Evolutionary conservation across 176 grass and related monocot genomes (phyloP).

Genomic region (Carex littledalei): DNA sequence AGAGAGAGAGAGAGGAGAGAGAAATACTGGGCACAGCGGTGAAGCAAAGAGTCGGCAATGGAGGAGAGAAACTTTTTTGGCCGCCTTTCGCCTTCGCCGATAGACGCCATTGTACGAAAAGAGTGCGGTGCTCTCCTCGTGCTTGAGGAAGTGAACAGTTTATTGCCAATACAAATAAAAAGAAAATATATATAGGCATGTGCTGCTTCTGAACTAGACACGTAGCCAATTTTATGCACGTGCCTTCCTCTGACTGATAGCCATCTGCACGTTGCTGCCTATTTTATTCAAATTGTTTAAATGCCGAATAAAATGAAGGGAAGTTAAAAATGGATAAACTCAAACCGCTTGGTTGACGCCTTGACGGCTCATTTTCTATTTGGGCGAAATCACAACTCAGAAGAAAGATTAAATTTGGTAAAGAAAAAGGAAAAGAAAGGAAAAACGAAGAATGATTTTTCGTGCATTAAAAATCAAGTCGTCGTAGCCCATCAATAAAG

Average conservation of each 20-base stretch:
- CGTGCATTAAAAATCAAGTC: no score
- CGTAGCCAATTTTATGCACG: background rate
- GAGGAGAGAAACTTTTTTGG: conserved; percentile 56
- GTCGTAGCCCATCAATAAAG: background rate
- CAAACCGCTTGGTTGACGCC: background rate
- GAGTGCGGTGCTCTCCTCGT: background rate
- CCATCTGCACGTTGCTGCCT: background rate
- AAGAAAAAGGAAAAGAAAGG: background rate
- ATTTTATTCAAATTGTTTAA: background rate
- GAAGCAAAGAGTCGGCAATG: conserved; percentile 69
- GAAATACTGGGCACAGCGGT: conserved; percentile 42
- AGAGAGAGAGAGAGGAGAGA: background rate
- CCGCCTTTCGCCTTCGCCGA: conserved; percentile 10
- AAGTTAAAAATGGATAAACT: conserved; percentile 4
- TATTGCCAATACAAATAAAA: background rate
- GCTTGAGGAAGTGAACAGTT: background rate
- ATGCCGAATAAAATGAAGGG: background rate
- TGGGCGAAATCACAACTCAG: background rate
- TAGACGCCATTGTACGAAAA: conserved; percentile 20
- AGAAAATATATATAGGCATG: background rate
- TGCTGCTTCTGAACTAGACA: background rate
- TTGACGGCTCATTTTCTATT: background rate
- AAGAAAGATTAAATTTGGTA: background rate
- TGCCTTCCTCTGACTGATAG: background rate
- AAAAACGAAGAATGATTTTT: background rate